Evolutionary conservation across 805 yeast species (phyloP), one percentile per base, ranked within the genome.

Genomic region (Pichia heedii): DNA sequence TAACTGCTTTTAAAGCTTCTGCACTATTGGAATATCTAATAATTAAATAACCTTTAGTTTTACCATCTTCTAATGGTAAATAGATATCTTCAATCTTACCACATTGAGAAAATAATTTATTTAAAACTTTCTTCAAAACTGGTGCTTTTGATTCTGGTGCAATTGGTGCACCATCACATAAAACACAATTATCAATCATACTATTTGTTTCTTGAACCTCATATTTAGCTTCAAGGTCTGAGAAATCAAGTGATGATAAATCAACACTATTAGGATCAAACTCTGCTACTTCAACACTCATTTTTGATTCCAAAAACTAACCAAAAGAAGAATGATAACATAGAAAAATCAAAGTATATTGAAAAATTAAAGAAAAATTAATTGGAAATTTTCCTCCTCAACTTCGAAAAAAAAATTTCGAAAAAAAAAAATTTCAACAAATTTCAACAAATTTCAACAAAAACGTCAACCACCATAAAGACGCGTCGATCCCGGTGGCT

Each of bases 161-260:
- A 49, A 87, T 71, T 53, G 99, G 99, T 11, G 95, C 89, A 39
- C 98, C 98, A 61, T 88, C 97, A 41, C 87, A 83, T 26, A 90
- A 84, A 45, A 90, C 78, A 58, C 77, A 88, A 56, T 76, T 76
- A 57, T 85, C 95, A 24, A 44, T 29, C 45, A 84, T 71, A 40
- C 79, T 76, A 45, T 72, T 67, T 41, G 76, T 77, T 42, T 74
- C 77, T 41, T 61, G 56, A 40, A 83, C 79, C 21, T 75, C 64
- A 63, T 74, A 87, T 65, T 85, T 71, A 45, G 73, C 79, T 63
- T 90, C 97, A 58, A 90, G 72, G 62, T 89, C 97, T 48, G 86
- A 68, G 67, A 85, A 88, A 61, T 83, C 90, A 54, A 84, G 67
- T 51, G 81, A 81, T 40, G 67, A 50, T n/a, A 65, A 24, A 53